Conservation (phyloP, 2,329 filamentous ascomycete genomes). For the Epichloe uncinata region DNA sequence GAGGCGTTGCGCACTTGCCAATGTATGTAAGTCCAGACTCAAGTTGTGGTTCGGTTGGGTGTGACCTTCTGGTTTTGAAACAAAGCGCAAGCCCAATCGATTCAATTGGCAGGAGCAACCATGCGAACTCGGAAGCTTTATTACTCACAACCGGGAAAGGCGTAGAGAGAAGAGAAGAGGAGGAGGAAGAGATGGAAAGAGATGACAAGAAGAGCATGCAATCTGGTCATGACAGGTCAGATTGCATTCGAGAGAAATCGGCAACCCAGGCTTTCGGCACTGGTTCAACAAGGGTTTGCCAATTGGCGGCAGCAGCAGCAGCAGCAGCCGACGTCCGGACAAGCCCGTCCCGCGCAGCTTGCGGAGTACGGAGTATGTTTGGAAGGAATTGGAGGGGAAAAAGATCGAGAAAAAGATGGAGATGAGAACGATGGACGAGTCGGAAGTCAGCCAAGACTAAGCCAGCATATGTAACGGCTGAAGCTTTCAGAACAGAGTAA, state of each 20-base stretch:
- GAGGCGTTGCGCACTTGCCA: background rate
- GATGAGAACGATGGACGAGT: background rate
- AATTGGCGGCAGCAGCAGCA: background rate
- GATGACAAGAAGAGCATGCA: background rate
- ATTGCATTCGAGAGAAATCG: background rate
- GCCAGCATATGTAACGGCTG: background rate
- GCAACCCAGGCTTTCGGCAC: background rate
- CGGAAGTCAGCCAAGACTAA: background rate
- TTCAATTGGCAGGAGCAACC: background rate
- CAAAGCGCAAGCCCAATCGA: background rate
- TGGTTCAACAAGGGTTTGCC: background rate
- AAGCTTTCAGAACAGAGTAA: background rate
- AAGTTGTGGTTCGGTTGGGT: background rate
- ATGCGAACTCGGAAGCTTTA: background rate
- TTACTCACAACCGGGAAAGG: background rate
- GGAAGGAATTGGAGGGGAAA: no score
- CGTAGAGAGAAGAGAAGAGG: background rate
- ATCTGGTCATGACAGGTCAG: slow-evolving; percentile 1
- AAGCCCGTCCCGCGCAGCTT: background rate
- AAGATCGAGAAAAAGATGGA: no score
- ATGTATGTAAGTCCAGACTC: background rate
- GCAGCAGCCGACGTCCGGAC: background rate
- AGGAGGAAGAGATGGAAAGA: background rate
- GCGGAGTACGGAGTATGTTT: background rate
- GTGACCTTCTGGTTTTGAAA: background rate